Evolutionary conservation across 108 stramenopile species (phyloP).

Genomic region (Aurantiochytrium sp.): DNA sequence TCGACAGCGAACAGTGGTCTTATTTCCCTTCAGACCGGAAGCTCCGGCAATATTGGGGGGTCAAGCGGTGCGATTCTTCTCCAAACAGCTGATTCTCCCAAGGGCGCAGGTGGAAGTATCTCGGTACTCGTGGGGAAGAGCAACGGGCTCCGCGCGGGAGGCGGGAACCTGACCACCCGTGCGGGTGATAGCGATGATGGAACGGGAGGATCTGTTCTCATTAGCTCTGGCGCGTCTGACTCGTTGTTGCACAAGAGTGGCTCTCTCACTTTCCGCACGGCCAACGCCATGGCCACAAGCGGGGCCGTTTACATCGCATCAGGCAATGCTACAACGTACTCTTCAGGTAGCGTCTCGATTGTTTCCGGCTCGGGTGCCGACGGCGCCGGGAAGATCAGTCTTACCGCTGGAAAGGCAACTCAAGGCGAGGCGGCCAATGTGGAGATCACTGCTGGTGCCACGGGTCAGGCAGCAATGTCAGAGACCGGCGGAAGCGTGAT

Average conservation of each 20-base stretch:
- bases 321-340: background rate
- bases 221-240: background rate
- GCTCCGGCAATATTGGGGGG: background rate
- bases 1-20: background rate
- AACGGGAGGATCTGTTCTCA: background rate
- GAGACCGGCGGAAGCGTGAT: background rate
- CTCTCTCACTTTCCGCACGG: background rate
- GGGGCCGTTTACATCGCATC: background rate
- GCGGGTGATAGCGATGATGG: background rate
- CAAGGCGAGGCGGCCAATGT: background rate
- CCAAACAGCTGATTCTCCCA: constrained; percentile 14
- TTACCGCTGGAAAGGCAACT: background rate
- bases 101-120: constrained; percentile 24
- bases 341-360: background rate
- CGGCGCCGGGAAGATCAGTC: background rate
- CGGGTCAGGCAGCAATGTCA: background rate
- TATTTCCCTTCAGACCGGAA: background rate
- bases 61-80: constrained; percentile 23
- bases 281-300: background rate
- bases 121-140: constrained; percentile 17
- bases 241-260: background rate
- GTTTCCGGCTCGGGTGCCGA: background rate
- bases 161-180: background rate
- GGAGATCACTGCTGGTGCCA: background rate
- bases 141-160: background rate